Evolutionary conservation across 1,139 yeast species (phyloP), one percentile per base, ranked within the genome.

Genomic region (Geotrichum klebahnii): DNA sequence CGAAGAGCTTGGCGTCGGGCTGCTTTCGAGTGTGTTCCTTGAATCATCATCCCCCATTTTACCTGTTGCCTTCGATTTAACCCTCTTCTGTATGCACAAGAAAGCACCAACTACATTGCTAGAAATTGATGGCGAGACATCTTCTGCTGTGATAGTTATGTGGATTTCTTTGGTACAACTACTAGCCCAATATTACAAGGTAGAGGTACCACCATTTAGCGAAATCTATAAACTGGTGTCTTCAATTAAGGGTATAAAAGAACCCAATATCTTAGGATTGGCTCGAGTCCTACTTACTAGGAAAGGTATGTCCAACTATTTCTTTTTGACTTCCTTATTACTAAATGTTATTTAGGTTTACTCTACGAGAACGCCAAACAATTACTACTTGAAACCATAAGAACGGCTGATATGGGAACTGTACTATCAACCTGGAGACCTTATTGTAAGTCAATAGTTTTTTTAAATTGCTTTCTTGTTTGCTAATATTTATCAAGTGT

Each of bases 371-470:
- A 43, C 35, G 59, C 59, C 2, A 44, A 51, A 5, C 32, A 19
- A 20, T 46, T 57, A 32, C 38, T 58, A 24, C 48, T 44, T n/a
- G 59, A 56, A 47, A 39, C 54, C 22, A 36, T 58, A 3, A 41
- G 35, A 19, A 39, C 29, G 31, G 40, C 28, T 8, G 42, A 48
- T 26, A 17, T 48, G 16, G 22, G 19, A 3, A 8, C 33, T 5
- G 32, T 48, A 5, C 34, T 44, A 9, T 10, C 16, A 9, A 44
- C 14, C 2, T 48, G 52, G 52, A 44, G 29, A 17, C 48, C 52
- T 10, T 48, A 31, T 24, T 34, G 38, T 43, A 20, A 32, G 38
- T 43, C 9, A 2, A n/a, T 19, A 14, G 9, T 16, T n/a, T 2
- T 12, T 26, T 41, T 3, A 20, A 22, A 14, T 24, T 36, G 8